A percentile compares a stretch with the other conserved stretches of the same genome.
These are phyloP conservation scores for Astragalus glycyphyllos DNA, from an alignment of 306 rosid genomes.

Conservation along the genomic window DNA sequence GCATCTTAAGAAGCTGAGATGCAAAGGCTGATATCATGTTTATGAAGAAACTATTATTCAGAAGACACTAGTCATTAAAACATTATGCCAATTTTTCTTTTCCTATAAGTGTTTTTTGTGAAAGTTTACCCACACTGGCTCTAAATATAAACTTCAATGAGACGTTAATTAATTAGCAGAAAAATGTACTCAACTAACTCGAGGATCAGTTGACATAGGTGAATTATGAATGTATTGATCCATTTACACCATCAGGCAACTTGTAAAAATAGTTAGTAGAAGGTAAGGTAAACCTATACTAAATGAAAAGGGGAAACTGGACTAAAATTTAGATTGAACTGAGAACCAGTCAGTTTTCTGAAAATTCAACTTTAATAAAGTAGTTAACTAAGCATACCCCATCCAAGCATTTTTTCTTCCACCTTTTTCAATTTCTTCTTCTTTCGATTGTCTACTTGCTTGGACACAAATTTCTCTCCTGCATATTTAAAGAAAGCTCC, in stretches of 20 bases:
- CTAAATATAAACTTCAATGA: slow-evolving; percentile 3
- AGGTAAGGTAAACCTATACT: slow-evolving; percentile 22
- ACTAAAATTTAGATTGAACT: slow-evolving; percentile 37
- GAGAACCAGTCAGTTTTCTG: slow-evolving; percentile 30
- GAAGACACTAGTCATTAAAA: neutral
- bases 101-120: slow-evolving; percentile 1
- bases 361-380: slow-evolving; percentile 38
- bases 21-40: slow-evolving; percentile 6
- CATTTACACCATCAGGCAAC: slow-evolving; percentile 15
- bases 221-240: neutral
- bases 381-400: slow-evolving; percentile 67
- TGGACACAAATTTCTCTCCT: slow-evolving; percentile 83
- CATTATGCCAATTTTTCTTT: neutral
- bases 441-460: slow-evolving; percentile 89
- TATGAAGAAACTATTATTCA: slow-evolving; percentile 1
- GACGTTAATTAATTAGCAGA: slow-evolving; percentile 18
- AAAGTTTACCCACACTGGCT: slow-evolving; percentile 7
- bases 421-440: slow-evolving; percentile 85
- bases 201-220: slow-evolving; percentile 10
- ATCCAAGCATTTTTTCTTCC: slow-evolving; percentile 96
- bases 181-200: slow-evolving; percentile 22
- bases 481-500: slow-evolving; percentile 45
- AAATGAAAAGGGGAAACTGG: neutral
- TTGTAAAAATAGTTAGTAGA: slow-evolving; percentile 23
- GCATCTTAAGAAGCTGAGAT: slow-evolving; percentile 2